Base-by-base conservation (phyloP, 352 stramenopile genomes). In the Thraustotheca clavata region DNA sequence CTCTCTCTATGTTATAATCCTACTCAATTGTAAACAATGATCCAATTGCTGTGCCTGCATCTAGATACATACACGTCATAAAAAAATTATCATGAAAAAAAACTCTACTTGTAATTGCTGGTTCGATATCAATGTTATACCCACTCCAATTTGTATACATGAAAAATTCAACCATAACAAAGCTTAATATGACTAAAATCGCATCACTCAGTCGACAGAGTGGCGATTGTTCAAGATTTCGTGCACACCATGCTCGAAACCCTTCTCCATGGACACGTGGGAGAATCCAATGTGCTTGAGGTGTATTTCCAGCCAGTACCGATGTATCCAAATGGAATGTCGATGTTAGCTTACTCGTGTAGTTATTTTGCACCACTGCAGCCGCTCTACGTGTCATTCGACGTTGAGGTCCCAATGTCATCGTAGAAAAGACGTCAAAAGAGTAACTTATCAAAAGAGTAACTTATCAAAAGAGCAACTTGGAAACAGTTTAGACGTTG, bases 11-110 rank as follows among this genome's bases (percentile, higher is more conserved):
- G 14, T 60, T 22, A 22, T 9, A 12, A 24, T 69, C 78, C 33
- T 77, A 91, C 80, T 89, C 82, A 33, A 80, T 38, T 0, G 80
- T 89, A 57, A 89, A 91, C 2, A 89, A 20, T 18, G 86, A 29
- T 20, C 60, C 43, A 24, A 67, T 60, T 36, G 48, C 33, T 26
- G 39, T 60, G 35, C 43, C 35, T 54, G 39, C n/a, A 34, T 36
- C 34, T 52, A 67, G 32, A 67, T 18, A 12, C 0, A 2, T 41
- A 2, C 1, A 50, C 16, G 4, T 3, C 16, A 35, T 16, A n/a
- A 22, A 0, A 1, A 20, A n/a, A n/a, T n/a, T n/a, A n/a, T n/a
- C n/a, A 43, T 43, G 38, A 20, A 9, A 14, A n/a, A 11, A 4
- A 1, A n/a, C 31, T 63, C 32, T 67, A 91, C 82, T 73, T 76